These are phyloP conservation scores for Penicillium ochrochloron DNA, from an alignment of 495 filamentous ascomycete species.

Conservation along the genomic window DNA sequence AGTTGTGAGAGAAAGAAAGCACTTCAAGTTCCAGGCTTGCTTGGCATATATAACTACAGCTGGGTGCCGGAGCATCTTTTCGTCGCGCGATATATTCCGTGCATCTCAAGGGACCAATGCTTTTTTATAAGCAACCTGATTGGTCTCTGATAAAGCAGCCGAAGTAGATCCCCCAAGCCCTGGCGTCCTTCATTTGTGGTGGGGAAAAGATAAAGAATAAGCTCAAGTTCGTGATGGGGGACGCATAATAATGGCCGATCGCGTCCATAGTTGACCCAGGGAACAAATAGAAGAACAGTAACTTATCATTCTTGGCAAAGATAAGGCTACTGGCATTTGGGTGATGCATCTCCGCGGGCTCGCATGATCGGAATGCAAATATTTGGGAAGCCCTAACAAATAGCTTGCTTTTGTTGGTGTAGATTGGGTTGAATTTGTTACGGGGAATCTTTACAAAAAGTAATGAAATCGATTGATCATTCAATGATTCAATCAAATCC, in stretches of 20 bases:
- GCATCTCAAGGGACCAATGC: slow-evolving; percentile 1
- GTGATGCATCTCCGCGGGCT: slow-evolving; percentile 6
- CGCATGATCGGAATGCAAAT: neutral
- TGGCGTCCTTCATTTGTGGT: neutral
- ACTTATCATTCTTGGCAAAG: slow-evolving; percentile 23
- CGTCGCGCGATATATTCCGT: neutral
- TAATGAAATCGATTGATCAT: neutral
- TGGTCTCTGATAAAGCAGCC: neutral
- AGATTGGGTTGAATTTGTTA: neutral
- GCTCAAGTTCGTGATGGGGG: slow-evolving; percentile 7
- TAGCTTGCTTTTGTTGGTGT: neutral
- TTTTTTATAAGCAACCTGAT: neutral
- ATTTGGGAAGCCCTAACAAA: neutral
- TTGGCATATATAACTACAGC: neutral
- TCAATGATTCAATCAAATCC: neutral
- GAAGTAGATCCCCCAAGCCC: neutral
- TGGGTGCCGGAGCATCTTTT: neutral
- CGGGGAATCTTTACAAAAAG: neutral
- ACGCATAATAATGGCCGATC: neutral
- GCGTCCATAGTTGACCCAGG: neutral
- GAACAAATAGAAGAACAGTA: slow-evolving; percentile 3
- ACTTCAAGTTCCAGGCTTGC: neutral
- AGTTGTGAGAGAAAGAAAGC: neutral
- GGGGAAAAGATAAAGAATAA: slow-evolving; percentile 4
- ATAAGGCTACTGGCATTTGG: slow-evolving; percentile 18